Percentiles rank a stretch among this genome's conserved stretches.
Conservation (phyloP, 2,329 filamentous ascomycete species). For the Penicillium sp. region DNA sequence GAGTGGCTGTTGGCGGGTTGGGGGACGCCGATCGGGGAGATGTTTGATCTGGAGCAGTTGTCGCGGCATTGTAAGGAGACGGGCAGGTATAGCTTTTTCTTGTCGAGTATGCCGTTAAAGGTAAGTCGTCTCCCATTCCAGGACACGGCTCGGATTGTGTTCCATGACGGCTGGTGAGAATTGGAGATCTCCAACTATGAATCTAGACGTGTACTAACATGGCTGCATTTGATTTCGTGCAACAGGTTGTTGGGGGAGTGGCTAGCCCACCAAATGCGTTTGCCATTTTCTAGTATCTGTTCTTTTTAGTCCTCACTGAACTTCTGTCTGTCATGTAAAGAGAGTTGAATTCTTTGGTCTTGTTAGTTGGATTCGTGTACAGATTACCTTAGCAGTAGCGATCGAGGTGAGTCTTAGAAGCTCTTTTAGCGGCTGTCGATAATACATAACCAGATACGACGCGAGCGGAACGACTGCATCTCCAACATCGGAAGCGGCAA, state of each 20-base stretch:
- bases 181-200: too few relatives aligned
- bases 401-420: too few relatives aligned
- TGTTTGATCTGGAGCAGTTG: conserved; percentile 32
- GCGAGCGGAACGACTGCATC: too few relatives aligned
- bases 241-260: conserved; percentile 18
- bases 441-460: too few relatives aligned
- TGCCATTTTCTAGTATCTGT: conserved; percentile 14
- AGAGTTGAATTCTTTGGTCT: too few relatives aligned
- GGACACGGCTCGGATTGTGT: not conserved
- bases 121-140: conserved; percentile 8
- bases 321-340: too few relatives aligned
- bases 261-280: conserved; percentile 22
- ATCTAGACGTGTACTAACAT: too few relatives aligned
- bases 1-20: conserved; percentile 28
- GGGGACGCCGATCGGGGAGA: conserved; percentile 31
- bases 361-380: too few relatives aligned
- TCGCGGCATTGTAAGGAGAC: conserved; percentile 25
- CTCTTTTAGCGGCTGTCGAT: too few relatives aligned
- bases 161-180: not conserved
- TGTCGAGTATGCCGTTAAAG: conserved; percentile 31
- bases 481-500: too few relatives aligned
- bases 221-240: too few relatives aligned
- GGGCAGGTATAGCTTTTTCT: conserved; percentile 29
- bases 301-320: not conserved
- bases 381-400: too few relatives aligned